A percentile compares a stretch with the other conserved stretches of the same genome.
Evolutionary conservation across 2,329 filamentous ascomycete species (phyloP).

Genomic region (Pyrenochaeta sp.): DNA sequence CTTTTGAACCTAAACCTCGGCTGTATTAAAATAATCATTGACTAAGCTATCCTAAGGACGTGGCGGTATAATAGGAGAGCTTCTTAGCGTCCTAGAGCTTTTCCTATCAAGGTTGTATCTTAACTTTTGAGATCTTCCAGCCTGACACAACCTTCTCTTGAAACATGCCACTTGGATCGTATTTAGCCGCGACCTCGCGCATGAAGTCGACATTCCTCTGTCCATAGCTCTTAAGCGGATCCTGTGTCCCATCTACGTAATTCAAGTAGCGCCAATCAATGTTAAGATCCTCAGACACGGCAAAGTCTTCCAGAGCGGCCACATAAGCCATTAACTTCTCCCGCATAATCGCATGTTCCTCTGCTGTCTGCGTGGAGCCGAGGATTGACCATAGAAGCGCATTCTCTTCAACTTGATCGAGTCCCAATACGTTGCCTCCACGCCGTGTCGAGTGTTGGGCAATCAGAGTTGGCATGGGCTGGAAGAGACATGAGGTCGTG

Average conservation of each 20-base stretch:
- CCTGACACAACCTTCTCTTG: conserved; percentile 53
- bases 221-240: conserved; percentile 54
- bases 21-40: no score
- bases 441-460: conserved; percentile 23
- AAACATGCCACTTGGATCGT: conserved; percentile 53
- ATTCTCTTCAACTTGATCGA: conserved; percentile 27
- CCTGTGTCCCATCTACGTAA: conserved; percentile 45
- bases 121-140: conserved; percentile 49
- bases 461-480: conserved; percentile 27
- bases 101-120: no score
- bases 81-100: no score
- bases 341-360: conserved; percentile 20
- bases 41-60: no score
- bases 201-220: conserved; percentile 46
- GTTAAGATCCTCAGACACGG: conserved; percentile 15
- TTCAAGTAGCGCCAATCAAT: conserved; percentile 40
- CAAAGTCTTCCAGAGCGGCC: conserved; percentile 20
- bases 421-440: conserved; percentile 38
- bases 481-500: conserved; percentile 36
- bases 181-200: conserved; percentile 42
- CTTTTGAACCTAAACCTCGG: no score
- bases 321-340: conserved; percentile 15
- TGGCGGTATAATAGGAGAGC: no score
- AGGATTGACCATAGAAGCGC: conserved; percentile 30
- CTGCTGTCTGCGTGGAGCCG: conserved; percentile 25